A percentile compares a stretch with the other conserved stretches of the same genome.
These are phyloP conservation scores for Aspergillus bertholletiae DNA, from an alignment of 495 filamentous ascomycete species.

Conservation along the genomic window DNA sequence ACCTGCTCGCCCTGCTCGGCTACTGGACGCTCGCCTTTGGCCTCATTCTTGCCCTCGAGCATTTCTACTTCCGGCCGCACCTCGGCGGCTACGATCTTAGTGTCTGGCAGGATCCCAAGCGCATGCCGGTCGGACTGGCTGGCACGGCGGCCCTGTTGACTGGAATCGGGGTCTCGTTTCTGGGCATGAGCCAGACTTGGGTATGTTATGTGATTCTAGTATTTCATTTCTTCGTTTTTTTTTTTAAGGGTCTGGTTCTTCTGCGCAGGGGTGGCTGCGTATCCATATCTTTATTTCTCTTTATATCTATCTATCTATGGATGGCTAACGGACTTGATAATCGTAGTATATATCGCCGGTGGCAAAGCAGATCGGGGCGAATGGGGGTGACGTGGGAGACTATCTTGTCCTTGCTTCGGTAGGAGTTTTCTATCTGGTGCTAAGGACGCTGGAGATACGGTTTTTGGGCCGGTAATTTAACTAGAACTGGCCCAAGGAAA, in stretches of 20 bases:
- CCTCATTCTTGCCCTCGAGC: conserved; percentile 11
- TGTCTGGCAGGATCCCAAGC: conserved; percentile 12
- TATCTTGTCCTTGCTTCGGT: conserved; percentile 3
- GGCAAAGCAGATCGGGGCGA: conserved; percentile 10
- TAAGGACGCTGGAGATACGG: conserved; percentile 9
- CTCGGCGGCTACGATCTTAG: conserved; percentile 14
- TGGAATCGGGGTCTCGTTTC: conserved; percentile 7
- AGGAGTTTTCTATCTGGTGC: conserved; percentile 8
- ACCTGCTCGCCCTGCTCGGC: conserved; percentile 28
- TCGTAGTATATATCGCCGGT: conserved; percentile 9
- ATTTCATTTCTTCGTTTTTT: no score
- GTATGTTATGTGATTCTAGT: background rate
- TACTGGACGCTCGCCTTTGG: conserved; percentile 27
- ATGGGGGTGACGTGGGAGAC: conserved; percentile 15
- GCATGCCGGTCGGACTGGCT: conserved; percentile 12
- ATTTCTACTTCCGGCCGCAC: conserved; percentile 12
- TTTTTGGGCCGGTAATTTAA: conserved; percentile 3
- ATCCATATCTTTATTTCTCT: no score
- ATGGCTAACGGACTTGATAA: no score
- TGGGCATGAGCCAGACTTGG: conserved; percentile 19
- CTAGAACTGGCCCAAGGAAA: no score
- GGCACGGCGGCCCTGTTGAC: conserved; percentile 2
- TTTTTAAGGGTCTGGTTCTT: no score
- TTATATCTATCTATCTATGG: no score
- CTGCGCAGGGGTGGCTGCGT: no score